These are phyloP conservation scores for Incumbomyces delicatus DNA, from an alignment of 2,329 filamentous ascomycete genomes.

Conservation along the genomic window DNA sequence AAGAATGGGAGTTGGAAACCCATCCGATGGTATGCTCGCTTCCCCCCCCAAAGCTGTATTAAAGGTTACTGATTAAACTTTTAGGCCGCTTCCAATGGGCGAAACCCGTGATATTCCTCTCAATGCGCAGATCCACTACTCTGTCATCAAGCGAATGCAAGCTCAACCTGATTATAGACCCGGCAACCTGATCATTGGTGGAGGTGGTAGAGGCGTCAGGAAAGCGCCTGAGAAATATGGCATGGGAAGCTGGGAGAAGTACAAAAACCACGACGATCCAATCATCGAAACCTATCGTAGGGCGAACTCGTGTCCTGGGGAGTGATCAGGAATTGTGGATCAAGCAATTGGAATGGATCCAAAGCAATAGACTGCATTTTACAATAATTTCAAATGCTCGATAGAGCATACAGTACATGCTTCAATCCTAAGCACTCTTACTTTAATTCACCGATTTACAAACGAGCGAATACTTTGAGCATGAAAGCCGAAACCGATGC, in stretches of 20 bases:
- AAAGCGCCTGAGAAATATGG: slow-evolving; percentile 52
- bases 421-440: too few species aligned
- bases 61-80: not conserved
- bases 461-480: too few species aligned
- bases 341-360: too few species aligned
- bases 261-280: slow-evolving; percentile 54
- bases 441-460: too few species aligned
- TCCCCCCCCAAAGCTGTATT: not conserved
- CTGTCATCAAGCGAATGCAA: slow-evolving; percentile 63
- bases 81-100: slow-evolving; percentile 59
- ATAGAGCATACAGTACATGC: too few species aligned
- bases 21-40: slow-evolving; percentile 52
- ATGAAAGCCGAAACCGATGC: too few species aligned
- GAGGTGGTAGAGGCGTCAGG: slow-evolving; percentile 61
- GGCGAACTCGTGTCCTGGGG: not conserved
- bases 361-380: too few species aligned
- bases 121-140: slow-evolving; percentile 61
- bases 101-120: slow-evolving; percentile 68
- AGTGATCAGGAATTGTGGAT: not conserved
- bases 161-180: slow-evolving; percentile 57
- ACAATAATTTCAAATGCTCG: too few species aligned
- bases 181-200: slow-evolving; percentile 70
- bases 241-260: slow-evolving; percentile 62
- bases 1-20: slow-evolving; percentile 52
- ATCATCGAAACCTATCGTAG: slow-evolving; percentile 46